Conservation (phyloP, 805 yeast species). For the Komagataella ulmi region DNA sequence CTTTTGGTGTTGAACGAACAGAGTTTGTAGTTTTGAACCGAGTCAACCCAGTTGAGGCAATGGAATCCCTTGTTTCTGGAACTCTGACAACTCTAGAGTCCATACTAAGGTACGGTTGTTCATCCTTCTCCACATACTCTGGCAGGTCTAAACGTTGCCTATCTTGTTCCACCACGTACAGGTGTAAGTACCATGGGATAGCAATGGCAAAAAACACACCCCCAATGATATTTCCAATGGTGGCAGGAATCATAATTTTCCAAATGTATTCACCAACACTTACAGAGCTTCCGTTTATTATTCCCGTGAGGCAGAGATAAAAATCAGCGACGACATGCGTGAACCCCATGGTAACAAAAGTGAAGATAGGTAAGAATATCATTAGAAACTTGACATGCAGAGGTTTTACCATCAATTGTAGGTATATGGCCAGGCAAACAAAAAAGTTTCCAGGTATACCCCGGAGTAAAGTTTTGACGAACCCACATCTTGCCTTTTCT, state of each 20-base stretch:
- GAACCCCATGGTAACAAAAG: conserved; percentile 69
- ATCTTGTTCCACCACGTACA: conserved; percentile 62
- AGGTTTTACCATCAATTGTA: conserved; percentile 71
- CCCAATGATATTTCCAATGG: conserved; percentile 70
- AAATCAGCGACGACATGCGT: conserved; percentile 78
- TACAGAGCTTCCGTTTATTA: conserved; percentile 52
- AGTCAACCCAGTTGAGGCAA: conserved; percentile 1
- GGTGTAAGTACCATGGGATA: conserved; percentile 62
- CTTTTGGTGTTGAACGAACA: conserved; percentile 39
- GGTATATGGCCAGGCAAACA: conserved; percentile 62
- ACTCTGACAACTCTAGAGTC: conserved; percentile 69
- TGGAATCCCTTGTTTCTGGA: conserved; percentile 4
- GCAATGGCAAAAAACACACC: conserved; percentile 53
- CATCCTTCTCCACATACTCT: conserved; percentile 57
- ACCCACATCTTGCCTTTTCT: conserved; percentile 28
- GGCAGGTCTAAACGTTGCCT: conserved; percentile 50
- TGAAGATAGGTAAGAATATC: conserved; percentile 56
- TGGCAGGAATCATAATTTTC: conserved; percentile 60
- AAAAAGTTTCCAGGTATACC: conserved; percentile 69
- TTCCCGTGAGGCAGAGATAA: conserved; percentile 52
- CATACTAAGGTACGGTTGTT: conserved; percentile 64
- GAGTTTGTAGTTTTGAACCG: not conserved
- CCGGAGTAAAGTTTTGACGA: conserved; percentile 53
- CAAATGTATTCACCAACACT: conserved; percentile 56
- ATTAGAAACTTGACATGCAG: conserved; percentile 58